These are phyloP conservation scores for Nigrograna mackinnonii DNA, from an alignment of 2,329 filamentous ascomycete genomes.

Conservation along the genomic window DNA sequence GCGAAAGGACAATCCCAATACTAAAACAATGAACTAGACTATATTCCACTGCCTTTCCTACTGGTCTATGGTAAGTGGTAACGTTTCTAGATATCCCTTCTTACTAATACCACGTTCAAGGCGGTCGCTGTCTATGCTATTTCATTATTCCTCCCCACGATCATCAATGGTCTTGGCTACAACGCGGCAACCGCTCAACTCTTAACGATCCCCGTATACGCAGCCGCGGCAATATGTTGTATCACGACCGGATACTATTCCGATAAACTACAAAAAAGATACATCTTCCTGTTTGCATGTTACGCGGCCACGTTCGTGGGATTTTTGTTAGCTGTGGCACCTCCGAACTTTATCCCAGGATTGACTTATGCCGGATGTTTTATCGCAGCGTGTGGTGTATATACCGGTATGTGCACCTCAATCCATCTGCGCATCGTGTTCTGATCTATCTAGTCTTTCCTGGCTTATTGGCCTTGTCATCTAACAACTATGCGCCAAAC, in stretches of 20 bases:
- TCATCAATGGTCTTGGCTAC: conserved; percentile 47
- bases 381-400: conserved; percentile 60
- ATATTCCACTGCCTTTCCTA: too few species aligned
- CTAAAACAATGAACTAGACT: conserved; percentile 18
- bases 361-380: conserved; percentile 54
- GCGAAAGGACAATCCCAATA: conserved; percentile 20
- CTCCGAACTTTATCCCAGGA: too few species aligned
- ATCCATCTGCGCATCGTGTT: conserved; percentile 45
- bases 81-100: too few species aligned
- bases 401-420: conserved; percentile 52
- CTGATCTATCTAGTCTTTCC: conserved; percentile 47
- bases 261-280: conserved; percentile 57
- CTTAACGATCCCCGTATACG: conserved; percentile 46
- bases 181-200: conserved; percentile 45
- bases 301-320: too few species aligned
- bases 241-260: conserved; percentile 51
- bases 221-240: conserved; percentile 45
- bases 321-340: too few species aligned
- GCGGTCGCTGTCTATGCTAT: too few species aligned
- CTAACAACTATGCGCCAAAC: conserved; percentile 36
- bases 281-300: too few species aligned
- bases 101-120: conserved; percentile 41
- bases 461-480: conserved; percentile 42
- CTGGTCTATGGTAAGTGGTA: too few species aligned
- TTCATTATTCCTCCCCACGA: too few species aligned